A percentile compares a stretch with the other conserved stretches of the same genome.
phyloP scores from a whole-genome alignment of 805 yeast species.

The Saturnispora galanensis region DNA sequence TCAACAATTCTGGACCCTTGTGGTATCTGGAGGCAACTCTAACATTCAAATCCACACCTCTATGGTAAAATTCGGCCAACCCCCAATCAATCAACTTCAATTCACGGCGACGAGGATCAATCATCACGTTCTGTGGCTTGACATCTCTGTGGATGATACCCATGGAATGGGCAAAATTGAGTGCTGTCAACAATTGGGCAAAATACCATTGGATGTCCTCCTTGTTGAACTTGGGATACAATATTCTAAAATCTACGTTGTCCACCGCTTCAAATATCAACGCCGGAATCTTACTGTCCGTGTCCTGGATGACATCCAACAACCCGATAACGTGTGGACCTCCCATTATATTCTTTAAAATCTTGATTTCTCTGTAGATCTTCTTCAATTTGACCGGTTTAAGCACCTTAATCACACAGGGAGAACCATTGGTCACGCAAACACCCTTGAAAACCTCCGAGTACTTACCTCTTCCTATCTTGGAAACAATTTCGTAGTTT shows the following conservation, averaged over 20 bases:
- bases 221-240: conserved; percentile 72
- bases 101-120: conserved; percentile 56
- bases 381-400: conserved; percentile 92
- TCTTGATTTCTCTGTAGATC: conserved; percentile 83
- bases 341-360: conserved; percentile 70
- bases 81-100: conserved; percentile 91
- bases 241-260: conserved; percentile 76
- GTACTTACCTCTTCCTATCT: conserved; percentile 88
- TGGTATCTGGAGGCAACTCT: conserved; percentile 87
- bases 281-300: conserved; percentile 77
- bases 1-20: conserved; percentile 85
- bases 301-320: conserved; percentile 81
- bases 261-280: conserved; percentile 77
- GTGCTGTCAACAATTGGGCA: conserved; percentile 69
- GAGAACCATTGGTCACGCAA: conserved; percentile 46
- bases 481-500: conserved; percentile 76
- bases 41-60: conserved; percentile 81
- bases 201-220: conserved; percentile 75
- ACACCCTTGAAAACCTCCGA: conserved; percentile 89
- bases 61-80: conserved; percentile 84
- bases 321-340: conserved; percentile 76
- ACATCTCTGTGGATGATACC: conserved; percentile 95
- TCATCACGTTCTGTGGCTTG: conserved; percentile 90
- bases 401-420: conserved; percentile 80
- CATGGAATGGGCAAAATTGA: conserved; percentile 84